Evolutionary conservation across 2,329 filamentous ascomycete species (phyloP).

Genomic region (Exophiala phaeomuriformis): DNA sequence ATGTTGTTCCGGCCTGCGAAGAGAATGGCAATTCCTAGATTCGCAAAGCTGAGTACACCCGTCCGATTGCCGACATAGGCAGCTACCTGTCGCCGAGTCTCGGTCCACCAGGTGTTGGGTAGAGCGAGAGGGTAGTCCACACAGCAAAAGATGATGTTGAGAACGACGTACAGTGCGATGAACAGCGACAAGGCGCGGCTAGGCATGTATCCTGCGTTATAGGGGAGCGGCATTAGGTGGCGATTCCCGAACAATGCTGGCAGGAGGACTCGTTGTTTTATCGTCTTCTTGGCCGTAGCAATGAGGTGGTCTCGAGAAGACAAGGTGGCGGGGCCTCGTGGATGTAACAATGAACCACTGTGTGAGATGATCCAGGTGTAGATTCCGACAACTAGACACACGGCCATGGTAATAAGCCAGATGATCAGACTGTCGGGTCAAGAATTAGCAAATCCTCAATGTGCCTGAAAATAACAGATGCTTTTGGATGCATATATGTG

Average conservation of each 20-base stretch:
- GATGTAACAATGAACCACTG: too few relatives aligned
- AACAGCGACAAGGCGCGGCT: conserved; percentile 28
- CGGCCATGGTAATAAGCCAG: conserved; percentile 23
- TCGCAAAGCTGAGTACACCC: conserved; percentile 22
- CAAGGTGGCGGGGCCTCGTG: too few relatives aligned
- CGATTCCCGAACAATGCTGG: conserved; percentile 14
- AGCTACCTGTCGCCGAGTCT: conserved; percentile 2
- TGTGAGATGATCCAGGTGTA: conserved; percentile 13
- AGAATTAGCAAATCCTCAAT: background rate
- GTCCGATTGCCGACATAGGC: conserved; percentile 18
- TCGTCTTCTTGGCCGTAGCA: background rate
- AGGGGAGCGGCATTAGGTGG: conserved; percentile 17
- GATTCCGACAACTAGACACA: conserved; percentile 19
- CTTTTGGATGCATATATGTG: too few relatives aligned
- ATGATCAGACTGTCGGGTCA: background rate
- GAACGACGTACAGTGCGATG: conserved; percentile 27
- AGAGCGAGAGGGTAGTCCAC: conserved; percentile 23
- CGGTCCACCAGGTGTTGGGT: conserved; percentile 26
- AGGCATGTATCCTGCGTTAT: conserved; percentile 23
- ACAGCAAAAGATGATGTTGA: conserved; percentile 31
- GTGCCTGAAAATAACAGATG: too few relatives aligned
- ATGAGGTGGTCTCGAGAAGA: too few relatives aligned
- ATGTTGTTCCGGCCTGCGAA: conserved; percentile 61
- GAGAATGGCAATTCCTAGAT: conserved; percentile 30
- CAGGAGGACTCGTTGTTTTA: conserved; percentile 3